phyloP scores from a whole-genome alignment of 805 yeast species.

The Kodamaea nitidulidarum region DNA sequence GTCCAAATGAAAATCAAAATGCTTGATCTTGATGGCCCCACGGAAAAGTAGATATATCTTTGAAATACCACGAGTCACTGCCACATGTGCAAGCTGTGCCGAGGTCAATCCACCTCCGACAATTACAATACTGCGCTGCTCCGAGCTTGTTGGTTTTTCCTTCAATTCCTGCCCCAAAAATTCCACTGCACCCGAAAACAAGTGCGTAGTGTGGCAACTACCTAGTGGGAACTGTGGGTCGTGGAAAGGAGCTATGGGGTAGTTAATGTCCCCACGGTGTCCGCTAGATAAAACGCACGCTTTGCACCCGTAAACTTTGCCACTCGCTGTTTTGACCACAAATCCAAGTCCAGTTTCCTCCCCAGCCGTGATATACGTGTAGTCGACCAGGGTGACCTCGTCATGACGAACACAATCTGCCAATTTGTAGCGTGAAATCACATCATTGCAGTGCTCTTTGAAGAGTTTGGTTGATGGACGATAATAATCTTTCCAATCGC shows the following conservation, averaged over 20 bases:
- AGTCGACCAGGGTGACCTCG: conserved; percentile 30
- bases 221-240: conserved; percentile 17
- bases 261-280: conserved; percentile 32
- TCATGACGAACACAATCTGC: conserved; percentile 27
- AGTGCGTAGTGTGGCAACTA: conserved; percentile 36
- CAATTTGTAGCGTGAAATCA: conserved; percentile 31
- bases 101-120: conserved; percentile 47
- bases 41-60: conserved; percentile 33
- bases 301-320: conserved; percentile 30
- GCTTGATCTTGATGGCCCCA: conserved; percentile 39
- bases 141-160: conserved; percentile 9
- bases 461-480: conserved; percentile 40
- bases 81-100: conserved; percentile 42
- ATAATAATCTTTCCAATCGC: conserved; percentile 43
- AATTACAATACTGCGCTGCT: conserved; percentile 22
- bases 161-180: conserved; percentile 20
- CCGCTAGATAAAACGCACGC: conserved; percentile 34
- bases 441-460: conserved; percentile 34
- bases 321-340: conserved; percentile 26
- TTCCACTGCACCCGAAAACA: conserved; percentile 22
- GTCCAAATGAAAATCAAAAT: conserved; percentile 45
- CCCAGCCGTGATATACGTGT: conserved; percentile 20
- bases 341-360: conserved; percentile 31
- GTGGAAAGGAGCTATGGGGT: conserved; percentile 23
- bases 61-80: conserved; percentile 25